phyloP scores from a whole-genome alignment of 2,329 filamentous ascomycete genomes.

The Ceratocystis diversiconidia region DNA sequence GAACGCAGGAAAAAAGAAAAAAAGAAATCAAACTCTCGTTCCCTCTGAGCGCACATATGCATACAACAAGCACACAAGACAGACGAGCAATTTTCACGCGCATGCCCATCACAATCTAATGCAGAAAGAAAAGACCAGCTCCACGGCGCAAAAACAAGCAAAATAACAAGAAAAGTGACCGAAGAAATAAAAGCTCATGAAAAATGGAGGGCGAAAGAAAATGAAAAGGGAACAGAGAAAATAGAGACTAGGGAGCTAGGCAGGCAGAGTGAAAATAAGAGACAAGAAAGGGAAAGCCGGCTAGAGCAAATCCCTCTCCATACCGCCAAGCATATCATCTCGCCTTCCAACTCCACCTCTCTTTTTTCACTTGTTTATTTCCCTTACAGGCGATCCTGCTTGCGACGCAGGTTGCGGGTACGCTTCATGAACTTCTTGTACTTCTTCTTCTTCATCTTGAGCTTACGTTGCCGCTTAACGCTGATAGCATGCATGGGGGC shows the following conservation, averaged over 20 bases:
- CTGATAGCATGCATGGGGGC: constrained; percentile 66
- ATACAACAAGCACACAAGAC: neutral
- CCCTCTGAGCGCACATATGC: neutral
- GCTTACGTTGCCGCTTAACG: constrained; percentile 78
- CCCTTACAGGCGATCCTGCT: constrained; percentile 53
- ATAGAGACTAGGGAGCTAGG: neutral
- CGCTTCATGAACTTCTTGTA: constrained; percentile 98
- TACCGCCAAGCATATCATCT: neutral
- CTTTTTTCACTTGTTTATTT: no score
- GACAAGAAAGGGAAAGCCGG: neutral
- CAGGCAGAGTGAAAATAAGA: neutral
- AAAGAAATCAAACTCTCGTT: neutral
- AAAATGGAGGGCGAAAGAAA: neutral
- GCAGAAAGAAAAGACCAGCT: constrained; percentile 3
- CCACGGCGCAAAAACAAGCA: neutral
- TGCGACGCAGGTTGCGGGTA: constrained; percentile 76
- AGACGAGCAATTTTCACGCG: neutral
- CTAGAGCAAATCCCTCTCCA: neutral
- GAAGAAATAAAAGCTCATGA: constrained; percentile 1
- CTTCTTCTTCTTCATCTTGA: constrained; percentile 99
- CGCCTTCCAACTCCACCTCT: no score
- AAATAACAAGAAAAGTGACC: neutral
- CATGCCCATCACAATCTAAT: neutral
- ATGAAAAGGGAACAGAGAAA: neutral
- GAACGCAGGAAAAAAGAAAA: neutral